Evolutionary conservation across 139 green algal genomes (phyloP), one percentile per base, ranked within the genome.

Genomic region (Pleodorina starrii): DNA sequence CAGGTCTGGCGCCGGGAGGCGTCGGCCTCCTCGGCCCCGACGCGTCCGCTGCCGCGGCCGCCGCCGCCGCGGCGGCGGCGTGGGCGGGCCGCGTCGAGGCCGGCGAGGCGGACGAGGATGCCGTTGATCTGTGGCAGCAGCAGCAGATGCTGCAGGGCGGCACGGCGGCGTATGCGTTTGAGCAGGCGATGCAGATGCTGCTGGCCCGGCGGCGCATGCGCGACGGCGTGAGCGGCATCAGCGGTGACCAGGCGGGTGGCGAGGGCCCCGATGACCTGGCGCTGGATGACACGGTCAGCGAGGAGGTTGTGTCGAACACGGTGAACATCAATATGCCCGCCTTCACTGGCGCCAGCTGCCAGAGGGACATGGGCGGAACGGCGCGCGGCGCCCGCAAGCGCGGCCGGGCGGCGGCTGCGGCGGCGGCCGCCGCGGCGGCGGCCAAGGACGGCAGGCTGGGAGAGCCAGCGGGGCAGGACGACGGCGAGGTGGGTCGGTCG

Each of bases 221-320:
- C 27, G 79, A 86, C 38, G 79, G 79, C 11, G 79, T 75, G 21
- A 76, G 57, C 25, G 19, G 1, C 40, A 60, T 86, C 57, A 19
- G 11, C 25, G 81, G 60, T 23, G 81, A 59, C 38, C 10, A 42
- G 5, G 76, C 32, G n/a, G 79, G 40, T 60, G 60, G 29, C 32
- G 60, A 63, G 23, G 81, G 35, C 16, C 14, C 21, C 27, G 57
- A 59, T 14, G 42, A 23, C 3, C 32, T 84, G 14, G 16, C 57
- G 7, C n/a, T 71, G 29, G 57, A 91, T 5, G 87, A 91, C 35
- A 74, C 50, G 38, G 59, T 63, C 46, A 81, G 84, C 54, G 88
- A 90, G 68, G 87, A 93, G 90, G 88, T 91, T 63, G 86, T 92
- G 12, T 87, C 73, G 59, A 92, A 92, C 73, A 92, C 82, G 0